These are phyloP conservation scores for Sporopachydermia cereana DNA, from an alignment of 1,139 yeast species.

Conservation along the genomic window DNA sequence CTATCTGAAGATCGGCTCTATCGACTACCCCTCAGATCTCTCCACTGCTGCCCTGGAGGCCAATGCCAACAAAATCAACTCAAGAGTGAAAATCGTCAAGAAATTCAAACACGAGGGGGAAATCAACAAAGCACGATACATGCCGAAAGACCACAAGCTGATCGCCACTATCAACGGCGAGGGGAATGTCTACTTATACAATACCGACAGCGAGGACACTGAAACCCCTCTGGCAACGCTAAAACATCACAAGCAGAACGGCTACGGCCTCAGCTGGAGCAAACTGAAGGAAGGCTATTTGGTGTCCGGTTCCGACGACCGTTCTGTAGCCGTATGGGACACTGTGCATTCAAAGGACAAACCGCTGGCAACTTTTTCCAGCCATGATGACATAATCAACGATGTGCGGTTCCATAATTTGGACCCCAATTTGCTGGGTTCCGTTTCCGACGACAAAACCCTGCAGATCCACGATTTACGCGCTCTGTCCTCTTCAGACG, in stretches of 20 bases:
- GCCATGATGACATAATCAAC: conserved; percentile 51
- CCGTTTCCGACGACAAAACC: conserved; percentile 58
- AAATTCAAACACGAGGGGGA: conserved; percentile 38
- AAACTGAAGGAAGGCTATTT: conserved; percentile 35
- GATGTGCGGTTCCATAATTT: conserved; percentile 63
- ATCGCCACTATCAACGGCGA: conserved; percentile 58
- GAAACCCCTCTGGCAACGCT: conserved; percentile 21
- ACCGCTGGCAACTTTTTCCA: background rate
- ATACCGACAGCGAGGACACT: conserved; percentile 21
- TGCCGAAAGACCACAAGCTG: conserved; percentile 46
- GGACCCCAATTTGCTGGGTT: conserved; percentile 42
- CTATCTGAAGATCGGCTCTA: conserved; percentile 51
- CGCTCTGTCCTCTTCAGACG: background rate
- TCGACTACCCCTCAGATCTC: conserved; percentile 40
- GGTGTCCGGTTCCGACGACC: conserved; percentile 54
- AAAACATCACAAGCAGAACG: conserved; percentile 50
- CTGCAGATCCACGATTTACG: background rate
- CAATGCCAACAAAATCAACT: conserved; percentile 7
- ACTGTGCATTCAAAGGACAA: conserved; percentile 15
- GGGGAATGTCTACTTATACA: conserved; percentile 50
- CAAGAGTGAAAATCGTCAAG: conserved; percentile 36
- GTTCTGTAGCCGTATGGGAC: conserved; percentile 48
- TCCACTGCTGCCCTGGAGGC: conserved; percentile 24
- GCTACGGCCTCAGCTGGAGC: conserved; percentile 66
- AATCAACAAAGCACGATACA: conserved; percentile 56